These are phyloP conservation scores for Calonectria henricotiae DNA, from an alignment of 2,329 filamentous ascomycete species.

Conservation along the genomic window DNA sequence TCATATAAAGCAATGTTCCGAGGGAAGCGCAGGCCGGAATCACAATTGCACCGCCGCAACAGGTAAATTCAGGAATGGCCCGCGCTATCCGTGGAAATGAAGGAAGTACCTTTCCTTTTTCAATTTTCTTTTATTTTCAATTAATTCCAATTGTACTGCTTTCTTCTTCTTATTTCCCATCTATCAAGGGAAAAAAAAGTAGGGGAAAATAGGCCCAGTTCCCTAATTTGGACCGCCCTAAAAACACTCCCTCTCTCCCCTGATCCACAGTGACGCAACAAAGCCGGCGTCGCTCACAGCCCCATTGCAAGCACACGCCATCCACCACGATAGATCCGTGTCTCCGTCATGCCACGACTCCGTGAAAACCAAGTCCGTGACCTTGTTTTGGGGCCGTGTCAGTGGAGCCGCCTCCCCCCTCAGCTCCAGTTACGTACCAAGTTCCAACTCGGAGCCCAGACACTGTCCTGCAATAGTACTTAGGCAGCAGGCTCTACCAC, in stretches of 20 bases:
- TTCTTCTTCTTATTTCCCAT: background rate
- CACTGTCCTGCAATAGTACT: background rate
- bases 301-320: background rate
- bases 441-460: background rate
- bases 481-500: background rate
- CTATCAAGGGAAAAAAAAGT: background rate
- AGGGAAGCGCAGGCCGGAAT: constrained; percentile 12
- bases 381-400: constrained; percentile 16
- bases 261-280: constrained; percentile 37
- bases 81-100: constrained; percentile 8
- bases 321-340: constrained; percentile 13
- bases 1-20: constrained; percentile 15
- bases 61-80: background rate
- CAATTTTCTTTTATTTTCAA: background rate
- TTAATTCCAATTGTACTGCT: background rate
- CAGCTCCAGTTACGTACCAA: background rate
- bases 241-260: constrained; percentile 8
- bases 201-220: background rate
- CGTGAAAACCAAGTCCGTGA: constrained; percentile 12
- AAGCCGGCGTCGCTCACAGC: constrained; percentile 10
- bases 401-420: background rate
- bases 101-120: background rate
- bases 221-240: background rate
- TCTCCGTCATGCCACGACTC: constrained; percentile 11
- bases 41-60: background rate